phyloP scores from a whole-genome alignment of 768 basidiomycete species.

The Macrocybe gigantea region DNA sequence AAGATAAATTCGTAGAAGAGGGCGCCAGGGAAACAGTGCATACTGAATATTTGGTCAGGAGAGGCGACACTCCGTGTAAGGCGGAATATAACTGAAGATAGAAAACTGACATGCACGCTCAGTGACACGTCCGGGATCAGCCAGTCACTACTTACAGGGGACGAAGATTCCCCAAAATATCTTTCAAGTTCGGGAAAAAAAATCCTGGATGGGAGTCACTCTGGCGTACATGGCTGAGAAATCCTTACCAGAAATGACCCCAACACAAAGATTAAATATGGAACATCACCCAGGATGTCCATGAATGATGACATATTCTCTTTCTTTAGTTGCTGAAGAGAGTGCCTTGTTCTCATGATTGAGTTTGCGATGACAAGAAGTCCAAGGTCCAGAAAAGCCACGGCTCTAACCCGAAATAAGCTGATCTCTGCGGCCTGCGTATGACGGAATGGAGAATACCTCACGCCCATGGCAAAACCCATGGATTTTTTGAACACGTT shows the following conservation, averaged over 20 bases:
- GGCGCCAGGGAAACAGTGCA: not conserved
- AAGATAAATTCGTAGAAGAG: not conserved
- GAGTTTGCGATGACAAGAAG: constrained; percentile 37
- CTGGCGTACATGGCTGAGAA: not conserved
- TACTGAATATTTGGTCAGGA: constrained; percentile 41
- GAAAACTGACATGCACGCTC: constrained; percentile 29
- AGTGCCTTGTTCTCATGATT: constrained; percentile 37
- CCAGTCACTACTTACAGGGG: constrained; percentile 31
- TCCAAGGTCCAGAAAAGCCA: constrained; percentile 39
- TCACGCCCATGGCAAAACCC: constrained; percentile 38
- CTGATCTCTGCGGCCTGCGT: constrained; percentile 15
- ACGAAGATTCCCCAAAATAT: constrained; percentile 45
- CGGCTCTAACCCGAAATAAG: constrained; percentile 23
- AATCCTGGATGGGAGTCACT: constrained; percentile 1
- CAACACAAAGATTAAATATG: constrained; percentile 35
- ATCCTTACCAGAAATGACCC: constrained; percentile 31
- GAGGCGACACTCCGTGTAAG: constrained; percentile 29
- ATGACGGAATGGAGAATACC: constrained; percentile 23
- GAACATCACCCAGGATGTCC: constrained; percentile 31
- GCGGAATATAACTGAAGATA: constrained; percentile 46
- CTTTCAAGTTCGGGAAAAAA: constrained; percentile 10
- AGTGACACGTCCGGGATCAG: not conserved
- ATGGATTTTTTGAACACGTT: constrained; percentile 30
- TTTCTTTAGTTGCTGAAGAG: constrained; percentile 16
- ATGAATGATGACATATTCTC: constrained; percentile 18